Evolutionary conservation across 371 early-diverging fungal species (phyloP), one percentile per base, ranked within the genome.

Genomic region (Rhizopus microsporus): DNA sequence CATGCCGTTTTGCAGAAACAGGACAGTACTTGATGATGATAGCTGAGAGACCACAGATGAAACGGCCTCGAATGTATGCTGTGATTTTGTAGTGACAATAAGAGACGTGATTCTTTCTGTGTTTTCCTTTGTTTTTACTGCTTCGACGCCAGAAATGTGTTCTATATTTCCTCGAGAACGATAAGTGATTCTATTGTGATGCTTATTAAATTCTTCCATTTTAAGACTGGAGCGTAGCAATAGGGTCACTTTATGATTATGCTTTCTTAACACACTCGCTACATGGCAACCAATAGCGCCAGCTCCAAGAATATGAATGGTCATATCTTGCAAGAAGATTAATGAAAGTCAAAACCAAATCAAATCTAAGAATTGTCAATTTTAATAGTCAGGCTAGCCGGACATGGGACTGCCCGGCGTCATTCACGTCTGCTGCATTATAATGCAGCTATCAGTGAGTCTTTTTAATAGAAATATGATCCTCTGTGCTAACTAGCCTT

Each of bases 1-100:
- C 85, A 86, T 81, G 6, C 88, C 88, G 49, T 88, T 88, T 54
- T 85, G 85, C 44, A 88, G 42, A 49, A 88, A 59, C 7, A 85
- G 55, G 3, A 86, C 70, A 0, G 77, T 71, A 7, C 78, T 80
- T 8, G 66, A 46, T 5, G 67, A 12, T n/a, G 57, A 58, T n/a
- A 86, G 53, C 2, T 78, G 66, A 2, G 61, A 47, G 13, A 57
- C 59, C 10, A 86, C 51, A 5, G 68, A 62, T 29, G 58, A 39
- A n/a, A 80, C 51, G 0, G 87, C 87, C 12, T 60, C 60, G 3
- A 64, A 40, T 1, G 81, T 73, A 48, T 83, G 74, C 42, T 80
- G 78, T 3, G 84, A 77, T 46, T 81, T 81, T 8, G 81, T 77
- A 1, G 73, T 54, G 5, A 77, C 69, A 7, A 77, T 43, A 0